phyloP scores from a whole-genome alignment of 495 filamentous ascomycete species.

The Aspergillus campestris region DNA sequence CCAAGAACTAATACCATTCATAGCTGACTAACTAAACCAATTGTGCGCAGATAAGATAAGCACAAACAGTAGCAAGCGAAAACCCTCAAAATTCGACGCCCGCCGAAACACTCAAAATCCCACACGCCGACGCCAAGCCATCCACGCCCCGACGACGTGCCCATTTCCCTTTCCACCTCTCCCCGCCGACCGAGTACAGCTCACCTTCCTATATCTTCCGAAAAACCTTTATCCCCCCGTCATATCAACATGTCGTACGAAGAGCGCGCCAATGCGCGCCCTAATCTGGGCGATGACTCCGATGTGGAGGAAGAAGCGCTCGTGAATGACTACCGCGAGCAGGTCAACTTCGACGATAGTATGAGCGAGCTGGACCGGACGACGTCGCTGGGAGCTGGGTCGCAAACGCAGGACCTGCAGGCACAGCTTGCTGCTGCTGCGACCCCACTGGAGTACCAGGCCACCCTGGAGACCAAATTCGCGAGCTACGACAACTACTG shows the following conservation, averaged over 20 bases:
- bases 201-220: conserved; percentile 9
- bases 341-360: conserved; percentile 82
- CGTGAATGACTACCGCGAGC: conserved; percentile 88
- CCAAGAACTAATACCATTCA: neutral
- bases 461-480: conserved; percentile 90
- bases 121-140: conserved; percentile 35
- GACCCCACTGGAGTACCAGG: conserved; percentile 89
- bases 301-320: conserved; percentile 92
- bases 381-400: conserved; percentile 40
- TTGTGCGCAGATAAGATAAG: conserved; percentile 44
- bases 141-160: conserved; percentile 19
- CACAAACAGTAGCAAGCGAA: conserved; percentile 40
- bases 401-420: conserved; percentile 72
- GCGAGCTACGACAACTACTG: conserved; percentile 99
- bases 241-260: conserved; percentile 40
- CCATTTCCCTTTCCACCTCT: conserved; percentile 16
- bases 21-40: conserved; percentile 26
- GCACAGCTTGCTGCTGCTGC: conserved; percentile 81
- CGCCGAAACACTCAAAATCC: conserved; percentile 31
- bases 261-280: conserved; percentile 42
- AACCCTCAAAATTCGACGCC: conserved; percentile 46
- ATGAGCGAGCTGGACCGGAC: conserved; percentile 69
- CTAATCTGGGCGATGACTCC: conserved; percentile 64
- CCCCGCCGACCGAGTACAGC: conserved; percentile 17
- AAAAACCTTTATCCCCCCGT: conserved; percentile 11